Percentiles rank a stretch among this genome's conserved stretches.
Conservation (phyloP, 345 rosid genomes). For the Punica granatum region DNA sequence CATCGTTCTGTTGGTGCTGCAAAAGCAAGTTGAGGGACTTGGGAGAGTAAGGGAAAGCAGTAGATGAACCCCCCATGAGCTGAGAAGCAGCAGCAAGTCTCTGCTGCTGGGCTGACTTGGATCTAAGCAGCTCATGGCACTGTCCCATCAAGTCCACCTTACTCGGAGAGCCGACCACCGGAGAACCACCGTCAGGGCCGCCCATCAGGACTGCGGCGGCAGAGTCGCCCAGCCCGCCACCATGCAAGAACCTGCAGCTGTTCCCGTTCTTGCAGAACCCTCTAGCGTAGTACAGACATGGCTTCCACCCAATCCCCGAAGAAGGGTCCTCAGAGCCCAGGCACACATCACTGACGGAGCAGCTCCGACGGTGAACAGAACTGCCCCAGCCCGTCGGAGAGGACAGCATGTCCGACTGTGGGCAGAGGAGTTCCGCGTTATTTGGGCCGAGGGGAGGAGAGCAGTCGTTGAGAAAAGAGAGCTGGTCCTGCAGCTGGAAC, state of each 20-base stretch:
- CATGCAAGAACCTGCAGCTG: conserved; percentile 74
- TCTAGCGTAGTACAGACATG: conserved; percentile 81
- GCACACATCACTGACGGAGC: conserved; percentile 56
- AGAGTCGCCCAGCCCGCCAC: conserved; percentile 32
- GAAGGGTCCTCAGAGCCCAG: conserved; percentile 56
- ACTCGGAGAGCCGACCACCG: conserved; percentile 48
- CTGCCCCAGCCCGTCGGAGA: conserved; percentile 43
- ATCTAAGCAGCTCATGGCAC: conserved; percentile 69
- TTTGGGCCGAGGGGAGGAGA: conserved; percentile 26
- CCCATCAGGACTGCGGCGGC: conserved; percentile 24
- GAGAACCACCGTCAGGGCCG: conserved; percentile 5
- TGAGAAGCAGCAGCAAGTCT: conserved; percentile 48
- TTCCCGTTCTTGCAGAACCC: conserved; percentile 88
- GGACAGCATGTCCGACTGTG: conserved; percentile 28
- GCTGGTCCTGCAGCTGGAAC: conserved; percentile 58
- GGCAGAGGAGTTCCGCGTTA: conserved; percentile 39
- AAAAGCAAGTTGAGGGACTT: conserved; percentile 53
- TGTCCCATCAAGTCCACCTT: conserved; percentile 60
- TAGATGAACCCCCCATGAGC: conserved; percentile 33
- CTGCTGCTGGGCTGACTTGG: conserved; percentile 75
- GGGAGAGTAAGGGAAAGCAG: conserved; percentile 56
- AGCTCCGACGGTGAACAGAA: conserved; percentile 58
- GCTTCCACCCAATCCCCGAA: conserved; percentile 78
- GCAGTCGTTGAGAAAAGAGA: conserved; percentile 54
- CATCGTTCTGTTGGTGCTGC: conserved; percentile 56